A percentile compares a stretch with the other conserved stretches of the same genome.
Evolutionary conservation across 495 filamentous ascomycete genomes (phyloP).

Genomic region (Penicillium cinerascens): DNA sequence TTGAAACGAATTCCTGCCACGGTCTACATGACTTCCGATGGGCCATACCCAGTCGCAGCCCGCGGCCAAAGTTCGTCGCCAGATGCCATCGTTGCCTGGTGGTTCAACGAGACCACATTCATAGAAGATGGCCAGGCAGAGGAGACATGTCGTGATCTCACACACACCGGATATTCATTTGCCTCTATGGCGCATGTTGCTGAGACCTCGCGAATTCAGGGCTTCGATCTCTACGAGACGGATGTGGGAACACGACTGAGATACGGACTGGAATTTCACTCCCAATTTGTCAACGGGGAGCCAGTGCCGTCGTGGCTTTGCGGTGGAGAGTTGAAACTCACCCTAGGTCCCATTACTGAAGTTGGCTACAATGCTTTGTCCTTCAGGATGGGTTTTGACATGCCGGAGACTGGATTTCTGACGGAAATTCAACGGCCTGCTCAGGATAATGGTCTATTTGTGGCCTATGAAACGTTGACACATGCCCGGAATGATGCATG

Average conservation of each 20-base stretch:
- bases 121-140: constrained; percentile 17
- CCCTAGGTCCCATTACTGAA: constrained; percentile 17
- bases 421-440: constrained; percentile 15
- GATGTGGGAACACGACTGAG: constrained; percentile 18
- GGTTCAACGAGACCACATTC: constrained; percentile 10
- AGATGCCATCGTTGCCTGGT: not conserved
- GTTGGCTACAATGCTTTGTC: constrained; percentile 25
- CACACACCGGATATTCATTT: constrained; percentile 24
- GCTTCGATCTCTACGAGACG: constrained; percentile 18
- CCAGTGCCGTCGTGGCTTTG: constrained; percentile 20
- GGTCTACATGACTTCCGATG: constrained; percentile 23
- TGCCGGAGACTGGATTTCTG: constrained; percentile 20
- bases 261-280: constrained; percentile 22
- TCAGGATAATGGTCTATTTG: constrained; percentile 18
- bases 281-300: constrained; percentile 9
- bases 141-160: constrained; percentile 28
- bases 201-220: constrained; percentile 27
- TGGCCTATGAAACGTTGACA: constrained; percentile 26
- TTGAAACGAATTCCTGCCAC: constrained; percentile 21
- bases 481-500: constrained; percentile 16
- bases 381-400: constrained; percentile 11
- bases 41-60: constrained; percentile 1
- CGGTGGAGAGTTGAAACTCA: constrained; percentile 3
- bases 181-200: constrained; percentile 26
- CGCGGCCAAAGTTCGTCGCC: too few relatives aligned